These are phyloP conservation scores for Trichaptum fuscoviolaceum DNA, from an alignment of 768 basidiomycete genomes.

Conservation along the genomic window DNA sequence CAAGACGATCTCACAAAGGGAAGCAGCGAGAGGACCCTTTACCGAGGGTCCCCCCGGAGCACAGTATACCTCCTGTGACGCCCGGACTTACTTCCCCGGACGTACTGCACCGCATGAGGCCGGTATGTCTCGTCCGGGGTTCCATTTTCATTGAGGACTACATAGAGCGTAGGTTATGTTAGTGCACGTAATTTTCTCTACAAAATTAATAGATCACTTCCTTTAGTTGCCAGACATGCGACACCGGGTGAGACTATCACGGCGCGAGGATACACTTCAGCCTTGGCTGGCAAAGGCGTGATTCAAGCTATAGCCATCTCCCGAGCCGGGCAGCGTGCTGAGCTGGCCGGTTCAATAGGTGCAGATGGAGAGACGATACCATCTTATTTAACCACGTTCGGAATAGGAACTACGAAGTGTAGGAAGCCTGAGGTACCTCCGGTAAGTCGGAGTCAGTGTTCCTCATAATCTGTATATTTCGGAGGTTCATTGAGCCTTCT, in stretches of 20 bases:
- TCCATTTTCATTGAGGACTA: slow-evolving; percentile 5
- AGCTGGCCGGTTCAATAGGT: not conserved
- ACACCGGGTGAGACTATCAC: not conserved
- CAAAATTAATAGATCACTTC: not conserved
- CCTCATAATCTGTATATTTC: not conserved
- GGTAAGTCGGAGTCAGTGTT: not conserved
- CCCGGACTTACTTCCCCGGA: not conserved
- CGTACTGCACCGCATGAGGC: not conserved
- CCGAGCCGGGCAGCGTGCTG: not conserved
- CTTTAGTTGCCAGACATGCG: not conserved
- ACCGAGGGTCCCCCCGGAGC: not conserved
- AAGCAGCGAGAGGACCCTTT: not conserved
- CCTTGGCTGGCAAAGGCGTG: slow-evolving; percentile 1
- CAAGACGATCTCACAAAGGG: not conserved
- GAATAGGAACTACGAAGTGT: not conserved
- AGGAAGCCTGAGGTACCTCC: slow-evolving; percentile 1
- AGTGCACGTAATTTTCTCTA: not conserved
- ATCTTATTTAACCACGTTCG: not conserved
- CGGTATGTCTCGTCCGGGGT: slow-evolving; percentile 2
- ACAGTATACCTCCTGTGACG: not conserved
- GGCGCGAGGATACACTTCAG: not conserved
- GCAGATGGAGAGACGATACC: not conserved
- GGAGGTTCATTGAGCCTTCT: not conserved
- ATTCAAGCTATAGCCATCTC: slow-evolving; percentile 4
- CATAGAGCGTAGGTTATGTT: not conserved